Base-by-base conservation (phyloP, 2,329 filamentous ascomycete genomes). In the Xylaria sp. region DNA sequence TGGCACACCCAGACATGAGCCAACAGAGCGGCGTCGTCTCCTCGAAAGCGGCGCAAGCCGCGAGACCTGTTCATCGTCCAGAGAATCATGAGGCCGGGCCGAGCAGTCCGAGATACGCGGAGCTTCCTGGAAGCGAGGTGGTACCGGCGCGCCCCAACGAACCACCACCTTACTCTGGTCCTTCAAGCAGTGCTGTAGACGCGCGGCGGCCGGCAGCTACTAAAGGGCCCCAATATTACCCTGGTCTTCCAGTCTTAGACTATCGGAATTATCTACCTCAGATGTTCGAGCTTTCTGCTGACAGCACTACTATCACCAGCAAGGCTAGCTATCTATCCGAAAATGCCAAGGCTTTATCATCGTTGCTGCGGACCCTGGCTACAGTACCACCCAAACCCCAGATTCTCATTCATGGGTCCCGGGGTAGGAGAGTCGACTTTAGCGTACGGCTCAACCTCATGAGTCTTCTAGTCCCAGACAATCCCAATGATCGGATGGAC, bases 301-400 rank as follows among this genome's bases (percentile, higher is more conserved):
- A 89, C 75, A 79, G 78, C 41, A 86, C 81, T 13, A 82, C 81
- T 9, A 81, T 88, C 65, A 82, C 81, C 25, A 84, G 83, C 60
- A 81, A 82, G 51, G 82, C 84, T 0, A 81, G 82, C n/a, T 83
- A 85, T 71, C 79, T 88, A 3, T 86, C 84, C 5, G 78, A 80
- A 67, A 84, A 84, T 64, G 80, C 81, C 31, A 75, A 76, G 15
- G 84, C 83, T 6, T 79, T 89, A 41, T 78, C 82, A 4, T 77
- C 82, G 3, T 78, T 88, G 25, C 75, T 89, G 31, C 83, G 84
- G 43, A 75, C 79, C 39, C 83, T 88, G 64, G 83, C 85, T 15
- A 83, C 83, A 0, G 79, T 89, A 0, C 86, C 86, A 23, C 86
- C 87, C 7, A 89, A 89, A 74, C 86, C 84, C 0, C 81, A 85